Percentiles rank a stretch among this genome's conserved stretches.
Conservation (phyloP, 495 filamentous ascomycete species). For the Aspergillus incahuasiensis region DNA sequence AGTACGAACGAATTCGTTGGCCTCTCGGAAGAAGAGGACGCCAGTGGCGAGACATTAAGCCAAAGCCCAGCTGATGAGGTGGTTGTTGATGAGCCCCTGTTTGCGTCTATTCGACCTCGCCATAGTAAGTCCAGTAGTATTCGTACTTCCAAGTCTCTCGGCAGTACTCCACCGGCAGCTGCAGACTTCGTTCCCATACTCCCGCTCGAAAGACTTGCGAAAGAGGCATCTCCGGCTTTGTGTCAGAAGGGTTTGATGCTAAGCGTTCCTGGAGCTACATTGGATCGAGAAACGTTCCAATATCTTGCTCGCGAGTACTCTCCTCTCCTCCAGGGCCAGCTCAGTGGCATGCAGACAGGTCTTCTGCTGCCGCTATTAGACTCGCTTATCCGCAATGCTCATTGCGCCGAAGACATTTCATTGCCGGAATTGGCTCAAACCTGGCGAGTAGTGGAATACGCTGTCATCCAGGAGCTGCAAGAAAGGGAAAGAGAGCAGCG, state of each 20-base stretch:
- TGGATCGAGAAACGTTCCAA: conserved; percentile 48
- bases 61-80: conserved; percentile 65
- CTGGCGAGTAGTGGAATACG: conserved; percentile 65
- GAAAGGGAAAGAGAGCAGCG: conserved; percentile 55
- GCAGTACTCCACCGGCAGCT: conserved; percentile 54
- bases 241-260: conserved; percentile 61
- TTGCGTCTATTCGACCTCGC: conserved; percentile 45
- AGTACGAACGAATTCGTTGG: conserved; percentile 34
- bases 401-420: conserved; percentile 53
- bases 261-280: conserved; percentile 50
- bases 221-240: conserved; percentile 46
- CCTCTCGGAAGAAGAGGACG: conserved; percentile 28
- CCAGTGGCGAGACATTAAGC: conserved; percentile 48
- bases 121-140: conserved; percentile 29
- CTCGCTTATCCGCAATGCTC: conserved; percentile 60
- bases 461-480: conserved; percentile 55
- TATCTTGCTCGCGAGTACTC: conserved; percentile 58
- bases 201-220: conserved; percentile 55
- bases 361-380: conserved; percentile 44
- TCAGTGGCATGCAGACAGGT: conserved; percentile 24
- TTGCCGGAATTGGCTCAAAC: conserved; percentile 66
- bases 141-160: conserved; percentile 38
- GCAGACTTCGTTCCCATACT: conserved; percentile 47
- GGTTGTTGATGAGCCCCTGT: conserved; percentile 50
- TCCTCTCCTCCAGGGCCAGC: conserved; percentile 29